Evolutionary conservation across 208 protist species (phyloP).

Genomic region (Spongospora subterranea): DNA sequence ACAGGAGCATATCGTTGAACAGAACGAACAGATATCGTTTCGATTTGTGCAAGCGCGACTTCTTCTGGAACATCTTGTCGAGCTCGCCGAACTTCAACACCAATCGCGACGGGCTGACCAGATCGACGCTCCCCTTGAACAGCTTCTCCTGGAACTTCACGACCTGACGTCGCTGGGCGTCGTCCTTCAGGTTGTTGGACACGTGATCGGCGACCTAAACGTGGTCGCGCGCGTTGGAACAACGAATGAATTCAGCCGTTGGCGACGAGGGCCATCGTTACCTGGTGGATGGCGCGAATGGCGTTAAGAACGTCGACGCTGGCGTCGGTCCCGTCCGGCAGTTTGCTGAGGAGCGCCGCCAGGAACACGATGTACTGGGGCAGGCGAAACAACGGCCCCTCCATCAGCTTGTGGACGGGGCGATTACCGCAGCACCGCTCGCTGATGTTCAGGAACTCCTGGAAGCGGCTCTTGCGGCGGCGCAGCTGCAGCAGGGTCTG

Average conservation of each 20-base stretch:
- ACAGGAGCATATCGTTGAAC: slow-evolving; percentile 52
- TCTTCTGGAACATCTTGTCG: slow-evolving; percentile 37
- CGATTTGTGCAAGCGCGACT: slow-evolving; percentile 35
- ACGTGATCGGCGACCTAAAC: slow-evolving; percentile 26
- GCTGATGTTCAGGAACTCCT: slow-evolving; percentile 20
- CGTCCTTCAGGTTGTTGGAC: slow-evolving; percentile 14
- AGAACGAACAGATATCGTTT: slow-evolving; percentile 56
- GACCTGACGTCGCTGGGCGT: slow-evolving; percentile 22
- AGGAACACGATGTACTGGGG: slow-evolving; percentile 51
- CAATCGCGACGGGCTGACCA: slow-evolving; percentile 12
- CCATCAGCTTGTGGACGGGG: slow-evolving; percentile 25
- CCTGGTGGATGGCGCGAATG: slow-evolving; percentile 33
- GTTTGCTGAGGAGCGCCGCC: not conserved
- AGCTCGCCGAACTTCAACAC: slow-evolving; percentile 54
- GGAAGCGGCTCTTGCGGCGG: not conserved
- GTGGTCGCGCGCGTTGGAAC: not conserved
- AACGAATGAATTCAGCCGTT: not conserved
- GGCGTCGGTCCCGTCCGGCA: not conserved
- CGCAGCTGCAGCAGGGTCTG: not conserved
- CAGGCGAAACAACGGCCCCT: slow-evolving; percentile 31
- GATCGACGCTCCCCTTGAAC: not conserved
- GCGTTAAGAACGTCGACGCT: not conserved
- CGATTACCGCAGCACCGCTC: not conserved
- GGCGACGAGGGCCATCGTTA: not conserved
- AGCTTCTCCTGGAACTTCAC: slow-evolving; percentile 50